A percentile compares a stretch with the other conserved stretches of the same genome.
These are phyloP conservation scores for Beauveria sp. DNA, from an alignment of 2,329 filamentous ascomycete species.

Conservation along the genomic window DNA sequence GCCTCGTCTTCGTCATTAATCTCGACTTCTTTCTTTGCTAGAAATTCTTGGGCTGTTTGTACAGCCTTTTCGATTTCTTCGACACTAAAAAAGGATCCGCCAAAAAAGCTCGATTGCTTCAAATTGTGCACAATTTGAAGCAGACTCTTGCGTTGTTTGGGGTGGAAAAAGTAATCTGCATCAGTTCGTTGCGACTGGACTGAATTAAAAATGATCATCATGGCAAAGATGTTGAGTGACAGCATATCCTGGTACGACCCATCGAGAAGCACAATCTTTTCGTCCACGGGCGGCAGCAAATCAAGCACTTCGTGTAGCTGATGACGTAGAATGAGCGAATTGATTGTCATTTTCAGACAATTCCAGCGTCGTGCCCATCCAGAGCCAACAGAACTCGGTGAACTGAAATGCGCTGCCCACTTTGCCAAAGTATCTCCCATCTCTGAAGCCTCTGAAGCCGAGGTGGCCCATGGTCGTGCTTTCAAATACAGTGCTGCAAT, in stretches of 20 bases:
- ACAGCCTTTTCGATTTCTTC: constrained; percentile 57
- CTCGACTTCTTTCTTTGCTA: constrained; percentile 51
- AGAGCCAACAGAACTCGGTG: constrained; percentile 38
- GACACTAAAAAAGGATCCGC: constrained; percentile 65
- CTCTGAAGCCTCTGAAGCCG: constrained; percentile 33
- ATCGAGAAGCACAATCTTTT: constrained; percentile 65
- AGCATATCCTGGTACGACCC: constrained; percentile 80
- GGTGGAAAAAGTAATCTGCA: constrained; percentile 83
- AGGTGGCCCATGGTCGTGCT: constrained; percentile 71
- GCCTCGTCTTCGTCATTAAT: constrained; percentile 54
- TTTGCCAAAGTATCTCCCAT: constrained; percentile 51
- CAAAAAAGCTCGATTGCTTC: constrained; percentile 77
- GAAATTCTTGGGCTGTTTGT: constrained; percentile 59
- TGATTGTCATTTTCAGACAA: constrained; percentile 62
- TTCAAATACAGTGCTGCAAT: constrained; percentile 65
- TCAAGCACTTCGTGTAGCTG: constrained; percentile 60
- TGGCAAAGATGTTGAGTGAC: constrained; percentile 75
- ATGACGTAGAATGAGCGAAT: constrained; percentile 76
- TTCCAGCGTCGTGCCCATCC: constrained; percentile 49
- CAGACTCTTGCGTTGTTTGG: constrained; percentile 59
- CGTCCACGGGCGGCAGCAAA: constrained; percentile 64
- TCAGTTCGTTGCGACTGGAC: constrained; percentile 81
- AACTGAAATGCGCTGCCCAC: constrained; percentile 68
- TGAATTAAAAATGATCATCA: constrained; percentile 77
- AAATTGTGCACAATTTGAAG: constrained; percentile 67